Evolutionary conservation across 768 basidiomycete genomes (phyloP).

Genomic region (Amanita pseudoporphyria): DNA sequence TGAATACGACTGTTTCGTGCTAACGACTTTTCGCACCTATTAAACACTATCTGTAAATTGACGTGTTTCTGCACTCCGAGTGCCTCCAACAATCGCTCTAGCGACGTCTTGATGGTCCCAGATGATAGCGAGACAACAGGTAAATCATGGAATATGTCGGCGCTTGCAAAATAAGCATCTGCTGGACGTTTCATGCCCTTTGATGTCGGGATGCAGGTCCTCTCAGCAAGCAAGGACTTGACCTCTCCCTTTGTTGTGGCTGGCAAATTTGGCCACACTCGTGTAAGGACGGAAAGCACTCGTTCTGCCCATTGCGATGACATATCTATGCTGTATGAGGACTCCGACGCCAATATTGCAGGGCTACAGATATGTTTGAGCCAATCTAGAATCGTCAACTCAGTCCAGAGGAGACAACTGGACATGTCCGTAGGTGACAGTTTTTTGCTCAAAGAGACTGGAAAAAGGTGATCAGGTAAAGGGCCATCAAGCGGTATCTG

Average conservation of each 20-base stretch:
- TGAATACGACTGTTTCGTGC: neutral
- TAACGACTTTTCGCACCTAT: slow-evolving; percentile 38
- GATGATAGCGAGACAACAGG: slow-evolving; percentile 71
- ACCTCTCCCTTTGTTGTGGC: slow-evolving; percentile 37
- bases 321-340: slow-evolving; percentile 50
- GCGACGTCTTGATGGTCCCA: slow-evolving; percentile 51
- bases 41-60: slow-evolving; percentile 89
- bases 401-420: slow-evolving; percentile 64
- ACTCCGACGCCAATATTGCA: slow-evolving; percentile 27
- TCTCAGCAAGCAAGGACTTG: slow-evolving; percentile 33
- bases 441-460: slow-evolving; percentile 50
- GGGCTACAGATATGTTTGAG: slow-evolving; percentile 50
- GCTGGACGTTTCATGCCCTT: slow-evolving; percentile 63
- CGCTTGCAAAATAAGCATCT: slow-evolving; percentile 78
- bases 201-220: slow-evolving; percentile 63
- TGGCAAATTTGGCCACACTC: slow-evolving; percentile 63
- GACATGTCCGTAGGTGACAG: slow-evolving; percentile 42
- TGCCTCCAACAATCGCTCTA: slow-evolving; percentile 62
- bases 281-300: slow-evolving; percentile 54
- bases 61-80: slow-evolving; percentile 89
- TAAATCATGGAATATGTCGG: slow-evolving; percentile 83
- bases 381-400: slow-evolving; percentile 73
- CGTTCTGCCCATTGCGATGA: slow-evolving; percentile 77
- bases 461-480: slow-evolving; percentile 64
- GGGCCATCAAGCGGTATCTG: slow-evolving; percentile 68